phyloP scores from a whole-genome alignment of 352 stramenopile genomes.

The Phytopythium montanum region DNA sequence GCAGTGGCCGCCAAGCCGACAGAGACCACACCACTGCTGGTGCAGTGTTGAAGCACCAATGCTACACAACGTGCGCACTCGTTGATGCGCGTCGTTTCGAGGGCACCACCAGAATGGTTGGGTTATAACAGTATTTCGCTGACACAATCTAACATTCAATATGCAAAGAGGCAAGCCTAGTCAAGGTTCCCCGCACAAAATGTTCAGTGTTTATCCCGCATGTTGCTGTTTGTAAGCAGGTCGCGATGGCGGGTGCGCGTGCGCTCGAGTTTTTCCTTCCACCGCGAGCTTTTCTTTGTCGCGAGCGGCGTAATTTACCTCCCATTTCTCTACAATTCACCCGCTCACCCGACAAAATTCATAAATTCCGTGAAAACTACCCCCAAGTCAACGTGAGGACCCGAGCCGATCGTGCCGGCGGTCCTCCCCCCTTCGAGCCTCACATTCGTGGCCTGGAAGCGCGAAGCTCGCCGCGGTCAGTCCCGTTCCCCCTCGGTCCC shows the following conservation, averaged over 20 bases:
- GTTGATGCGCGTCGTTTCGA: background rate
- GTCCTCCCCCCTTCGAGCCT: conserved; percentile 4
- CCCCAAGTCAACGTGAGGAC: conserved; percentile 22
- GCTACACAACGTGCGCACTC: background rate
- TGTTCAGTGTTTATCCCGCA: too few relatives aligned
- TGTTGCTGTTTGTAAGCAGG: background rate
- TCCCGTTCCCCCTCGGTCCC: background rate
- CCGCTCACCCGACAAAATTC: conserved; percentile 3
- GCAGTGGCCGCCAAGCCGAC: background rate
- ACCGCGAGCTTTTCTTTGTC: conserved; percentile 1
- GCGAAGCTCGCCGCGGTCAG: conserved; percentile 6
- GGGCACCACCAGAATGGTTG: background rate
- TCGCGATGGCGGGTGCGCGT: background rate
- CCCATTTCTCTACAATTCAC: background rate
- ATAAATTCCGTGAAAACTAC: conserved; percentile 10
- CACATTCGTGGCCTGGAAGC: conserved; percentile 41
- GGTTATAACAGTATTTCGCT: too few relatives aligned
- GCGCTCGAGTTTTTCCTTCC: too few relatives aligned
- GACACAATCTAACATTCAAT: background rate
- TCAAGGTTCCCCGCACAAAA: background rate
- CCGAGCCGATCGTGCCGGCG: conserved; percentile 9
- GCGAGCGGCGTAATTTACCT: background rate
- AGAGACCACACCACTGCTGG: conserved; percentile 7
- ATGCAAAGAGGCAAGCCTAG: background rate
- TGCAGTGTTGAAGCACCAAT: background rate